phyloP scores from a whole-genome alignment of 306 rosid genomes.

The Vachellia pachyceras region DNA sequence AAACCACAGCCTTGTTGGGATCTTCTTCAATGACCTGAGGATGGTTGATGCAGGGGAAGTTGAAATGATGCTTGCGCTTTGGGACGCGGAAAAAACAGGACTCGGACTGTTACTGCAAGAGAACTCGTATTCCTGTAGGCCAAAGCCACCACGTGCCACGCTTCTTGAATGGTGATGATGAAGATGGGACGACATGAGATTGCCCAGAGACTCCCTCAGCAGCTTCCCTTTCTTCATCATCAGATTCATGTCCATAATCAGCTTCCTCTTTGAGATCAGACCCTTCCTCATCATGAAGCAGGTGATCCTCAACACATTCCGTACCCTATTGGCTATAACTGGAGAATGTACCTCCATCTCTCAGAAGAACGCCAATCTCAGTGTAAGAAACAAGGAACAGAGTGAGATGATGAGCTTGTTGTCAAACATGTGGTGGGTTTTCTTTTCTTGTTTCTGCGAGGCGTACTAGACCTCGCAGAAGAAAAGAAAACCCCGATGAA shows the following conservation, averaged over 20 bases:
- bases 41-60: conserved; percentile 57
- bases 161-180: conserved; percentile 36
- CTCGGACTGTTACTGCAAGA: conserved; percentile 59
- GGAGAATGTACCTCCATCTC: conserved; percentile 42
- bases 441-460: conserved; percentile 56
- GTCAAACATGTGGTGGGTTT: conserved; percentile 30
- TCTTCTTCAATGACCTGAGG: conserved; percentile 44
- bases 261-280: conserved; percentile 55
- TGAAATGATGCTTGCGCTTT: conserved; percentile 53
- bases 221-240: conserved; percentile 63
- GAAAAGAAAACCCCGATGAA: conserved; percentile 53
- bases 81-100: conserved; percentile 49
- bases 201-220: conserved; percentile 51
- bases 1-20: conserved; percentile 30
- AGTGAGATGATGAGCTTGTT: not conserved
- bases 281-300: conserved; percentile 62
- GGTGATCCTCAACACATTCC: conserved; percentile 57
- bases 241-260: conserved; percentile 59
- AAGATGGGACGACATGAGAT: conserved; percentile 42
- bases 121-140: conserved; percentile 56
- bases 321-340: conserved; percentile 44
- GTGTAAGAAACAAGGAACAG: not conserved
- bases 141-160: conserved; percentile 37
- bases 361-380: not conserved
- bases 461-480: conserved; percentile 49